Evolutionary conservation across 176 grass and related monocot genomes (phyloP).

Genomic region (Alopecurus myosuroides): DNA sequence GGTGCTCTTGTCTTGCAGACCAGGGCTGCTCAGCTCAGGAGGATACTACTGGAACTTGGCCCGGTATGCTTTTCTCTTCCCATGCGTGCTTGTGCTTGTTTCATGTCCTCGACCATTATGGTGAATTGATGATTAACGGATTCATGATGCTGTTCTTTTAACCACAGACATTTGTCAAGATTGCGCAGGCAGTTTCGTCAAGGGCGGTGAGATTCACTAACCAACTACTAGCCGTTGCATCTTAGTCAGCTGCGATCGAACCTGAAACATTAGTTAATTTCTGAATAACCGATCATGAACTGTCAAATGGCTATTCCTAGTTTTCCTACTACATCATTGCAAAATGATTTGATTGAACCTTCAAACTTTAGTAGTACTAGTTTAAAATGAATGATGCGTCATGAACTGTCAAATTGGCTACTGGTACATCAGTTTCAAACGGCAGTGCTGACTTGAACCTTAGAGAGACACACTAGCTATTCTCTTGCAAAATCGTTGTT

Average conservation of each 20-base stretch:
- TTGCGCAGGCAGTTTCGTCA: constrained; percentile 91
- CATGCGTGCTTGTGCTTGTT: not conserved
- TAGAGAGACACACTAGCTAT: not conserved
- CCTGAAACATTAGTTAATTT: not conserved
- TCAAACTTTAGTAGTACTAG: too few relatives aligned
- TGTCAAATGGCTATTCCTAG: not conserved
- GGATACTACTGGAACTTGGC: constrained; percentile 76
- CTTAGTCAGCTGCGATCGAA: not conserved
- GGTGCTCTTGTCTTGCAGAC: constrained; percentile 31
- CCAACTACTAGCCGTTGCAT: not conserved
- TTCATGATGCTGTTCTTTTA: constrained; percentile 24
- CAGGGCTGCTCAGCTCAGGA: constrained; percentile 77
- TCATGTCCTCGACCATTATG: not conserved
- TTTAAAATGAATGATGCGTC: not conserved
- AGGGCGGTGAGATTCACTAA: constrained; percentile 54
- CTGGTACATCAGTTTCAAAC: not conserved
- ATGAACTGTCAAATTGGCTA: not conserved
- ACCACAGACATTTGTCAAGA: constrained; percentile 86
- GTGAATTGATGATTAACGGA: too few relatives aligned
- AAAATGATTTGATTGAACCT: too few relatives aligned
- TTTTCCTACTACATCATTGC: too few relatives aligned
- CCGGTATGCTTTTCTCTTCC: constrained; percentile 46
- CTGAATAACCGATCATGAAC: not conserved
- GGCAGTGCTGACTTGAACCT: not conserved
- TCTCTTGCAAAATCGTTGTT: not conserved